Conservation (phyloP, 345 rosid species). For the Nasturtium officinale region DNA sequence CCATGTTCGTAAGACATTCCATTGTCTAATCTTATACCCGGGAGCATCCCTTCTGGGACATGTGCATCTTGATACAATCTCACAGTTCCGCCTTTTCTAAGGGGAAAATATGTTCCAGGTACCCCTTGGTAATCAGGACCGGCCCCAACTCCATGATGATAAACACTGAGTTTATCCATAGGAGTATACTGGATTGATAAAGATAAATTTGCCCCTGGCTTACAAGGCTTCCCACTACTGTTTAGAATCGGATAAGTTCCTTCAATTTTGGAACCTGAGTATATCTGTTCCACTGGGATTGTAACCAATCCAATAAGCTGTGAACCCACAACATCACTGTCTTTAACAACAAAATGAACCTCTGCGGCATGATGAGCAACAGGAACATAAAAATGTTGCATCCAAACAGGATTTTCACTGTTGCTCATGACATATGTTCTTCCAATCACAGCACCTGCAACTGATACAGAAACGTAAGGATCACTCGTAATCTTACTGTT, state of each 20-base stretch:
- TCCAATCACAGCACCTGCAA: slow-evolving; percentile 73
- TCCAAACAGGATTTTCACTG: slow-evolving; percentile 78
- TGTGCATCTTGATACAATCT: slow-evolving; percentile 90
- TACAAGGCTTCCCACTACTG: slow-evolving; percentile 63
- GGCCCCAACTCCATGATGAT: slow-evolving; percentile 59
- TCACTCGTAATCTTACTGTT: slow-evolving; percentile 72
- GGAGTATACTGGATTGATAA: slow-evolving; percentile 70
- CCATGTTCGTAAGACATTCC: slow-evolving; percentile 54
- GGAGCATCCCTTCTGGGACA: slow-evolving; percentile 60
- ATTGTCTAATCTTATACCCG: slow-evolving; percentile 59
- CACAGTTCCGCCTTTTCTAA: slow-evolving; percentile 72
- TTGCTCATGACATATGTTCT: slow-evolving; percentile 80
- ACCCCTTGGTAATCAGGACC: slow-evolving; percentile 66
- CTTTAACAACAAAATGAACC: slow-evolving; percentile 83
- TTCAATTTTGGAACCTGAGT: slow-evolving; percentile 54
- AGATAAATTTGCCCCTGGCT: slow-evolving; percentile 64
- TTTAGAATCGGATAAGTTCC: slow-evolving; percentile 67
- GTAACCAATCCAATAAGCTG: slow-evolving; percentile 77
- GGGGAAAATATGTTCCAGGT: slow-evolving; percentile 82
- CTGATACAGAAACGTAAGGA: slow-evolving; percentile 74
- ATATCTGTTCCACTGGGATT: slow-evolving; percentile 61
- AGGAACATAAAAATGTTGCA: slow-evolving; percentile 73
- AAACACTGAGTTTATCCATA: slow-evolving; percentile 47
- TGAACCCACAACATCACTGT: slow-evolving; percentile 80
- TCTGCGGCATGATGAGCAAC: slow-evolving; percentile 81